Evolutionary conservation across 2,329 filamentous ascomycete genomes (phyloP), one percentile per base, ranked within the genome.

Genomic region (Penicillium sp.): DNA sequence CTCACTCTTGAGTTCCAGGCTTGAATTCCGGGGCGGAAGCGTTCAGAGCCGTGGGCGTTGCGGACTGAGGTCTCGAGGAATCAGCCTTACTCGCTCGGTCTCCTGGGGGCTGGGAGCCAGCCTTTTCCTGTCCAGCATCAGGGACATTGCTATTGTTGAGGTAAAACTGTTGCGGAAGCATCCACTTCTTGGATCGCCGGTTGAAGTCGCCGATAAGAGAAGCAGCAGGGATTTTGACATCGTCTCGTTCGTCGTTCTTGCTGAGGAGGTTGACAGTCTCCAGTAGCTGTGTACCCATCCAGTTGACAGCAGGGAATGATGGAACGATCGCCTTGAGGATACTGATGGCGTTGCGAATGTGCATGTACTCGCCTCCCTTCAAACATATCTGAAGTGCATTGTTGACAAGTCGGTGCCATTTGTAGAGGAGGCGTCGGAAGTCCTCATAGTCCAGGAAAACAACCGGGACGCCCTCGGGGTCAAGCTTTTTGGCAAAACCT

Each of bases 331-430:
- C 85, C 73, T 95, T 96, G 61, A 99, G 82, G 4, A 98, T 84
- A 60, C 90, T 95, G 67, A 98, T 96, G 48, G 93, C 92, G 74
- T 99, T 99, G 58, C 94, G 89, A 73, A 98, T 96, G 75, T 97
- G 93, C 90, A 97, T 97, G 85, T 95, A 99, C 77, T 98, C 94
- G 35, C 86, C 88, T 30, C 89, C 89, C 19, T 87, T 87, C 51
- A 99, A 83, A 73, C 94, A 97, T 40, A 85, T 85, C 73, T 93
- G 93, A 57, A 99, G 81, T 2, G 94, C 92, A 53, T 82, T 85
- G 69, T 90, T 90, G 46, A 99, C 80, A 65, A 90, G 87, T 69
- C 89, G 88, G 76, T 99, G 96, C 93, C 94, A 98, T 68, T 91
- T 90, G 81, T 90, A 95, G 35, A 97, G 82, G 55, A 96, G 80